Conservation (phyloP, 1,284 basidiomycete species). For the Melampsora abietis-canadensis region DNA sequence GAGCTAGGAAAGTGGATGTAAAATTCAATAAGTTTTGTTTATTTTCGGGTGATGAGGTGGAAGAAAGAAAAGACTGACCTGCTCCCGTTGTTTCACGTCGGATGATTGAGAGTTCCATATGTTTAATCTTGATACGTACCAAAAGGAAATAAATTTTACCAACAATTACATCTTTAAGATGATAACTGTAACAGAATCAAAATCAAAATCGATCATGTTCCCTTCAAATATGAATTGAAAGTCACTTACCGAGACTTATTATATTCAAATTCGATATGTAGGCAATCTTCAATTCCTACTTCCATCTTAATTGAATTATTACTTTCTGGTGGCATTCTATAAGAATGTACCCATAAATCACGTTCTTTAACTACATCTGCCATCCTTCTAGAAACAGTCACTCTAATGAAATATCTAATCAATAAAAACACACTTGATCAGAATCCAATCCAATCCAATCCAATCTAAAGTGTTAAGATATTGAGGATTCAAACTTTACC, state of each 20-base stretch:
- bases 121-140: constrained; percentile 98
- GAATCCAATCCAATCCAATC: neutral
- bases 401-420: constrained; percentile 78
- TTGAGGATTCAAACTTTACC: constrained; percentile 45
- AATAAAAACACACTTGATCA: neutral
- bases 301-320: constrained; percentile 99
- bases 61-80: constrained; percentile 27
- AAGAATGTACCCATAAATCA: constrained; percentile 97
- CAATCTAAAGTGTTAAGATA: neutral
- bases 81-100: constrained; percentile 92
- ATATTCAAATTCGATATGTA: constrained; percentile 99
- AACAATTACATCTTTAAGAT: constrained; percentile 97
- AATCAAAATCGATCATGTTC: neutral
- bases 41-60: constrained; percentile 16
- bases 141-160: constrained; percentile 99
- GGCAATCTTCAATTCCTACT: constrained; percentile 96
- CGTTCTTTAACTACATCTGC: constrained; percentile 88
- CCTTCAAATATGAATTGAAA: too few species aligned
- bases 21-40: neutral
- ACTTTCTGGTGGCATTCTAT: constrained; percentile 93
- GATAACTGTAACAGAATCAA: constrained; percentile 60
- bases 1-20: constrained; percentile 56
- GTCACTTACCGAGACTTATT: constrained; percentile 78
- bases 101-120: constrained; percentile 98
- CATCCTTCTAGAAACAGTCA: constrained; percentile 82